Percentiles rank a stretch among this genome's conserved stretches.
Conservation (phyloP, 148 eudicot genomes). For the Arbutus unedo region DNA sequence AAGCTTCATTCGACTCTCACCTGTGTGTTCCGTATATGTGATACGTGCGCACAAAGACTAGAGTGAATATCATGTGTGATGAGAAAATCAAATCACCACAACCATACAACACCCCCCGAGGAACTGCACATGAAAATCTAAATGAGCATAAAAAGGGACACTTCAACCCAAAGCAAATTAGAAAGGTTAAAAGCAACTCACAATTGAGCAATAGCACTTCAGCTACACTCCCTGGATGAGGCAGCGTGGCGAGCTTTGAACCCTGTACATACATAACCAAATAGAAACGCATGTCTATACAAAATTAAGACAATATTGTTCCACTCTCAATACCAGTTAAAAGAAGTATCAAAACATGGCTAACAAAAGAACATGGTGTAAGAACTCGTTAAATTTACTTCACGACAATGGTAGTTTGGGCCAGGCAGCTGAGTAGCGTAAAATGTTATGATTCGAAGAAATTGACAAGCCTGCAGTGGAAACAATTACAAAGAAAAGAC, state of each 20-base stretch:
- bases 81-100: slow-evolving; percentile 98
- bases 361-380: background rate
- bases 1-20: slow-evolving; percentile 30
- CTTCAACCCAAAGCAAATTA: background rate
- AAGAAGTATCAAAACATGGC: background rate
- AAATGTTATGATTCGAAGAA: slow-evolving; percentile 80
- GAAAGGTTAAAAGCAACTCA: slow-evolving; percentile 27
- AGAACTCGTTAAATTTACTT: slow-evolving; percentile 43
- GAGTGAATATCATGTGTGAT: slow-evolving; percentile 95
- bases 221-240: slow-evolving; percentile 52
- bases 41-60: slow-evolving; percentile 85
- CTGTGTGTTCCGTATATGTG: slow-evolving; percentile 85
- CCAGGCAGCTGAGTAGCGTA: slow-evolving; percentile 95
- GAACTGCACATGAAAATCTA: slow-evolving; percentile 53
- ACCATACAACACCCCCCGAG: slow-evolving; percentile 80
- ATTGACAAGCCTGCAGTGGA: slow-evolving; percentile 67
- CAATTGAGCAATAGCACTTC: slow-evolving; percentile 65
- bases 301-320: background rate
- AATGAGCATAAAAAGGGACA: slow-evolving; percentile 14
- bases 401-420: slow-evolving; percentile 95
- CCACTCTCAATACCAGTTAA: background rate
- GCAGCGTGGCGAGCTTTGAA: slow-evolving; percentile 71
- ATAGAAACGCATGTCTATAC: background rate
- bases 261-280: slow-evolving; percentile 46
- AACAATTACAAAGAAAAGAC: background rate